Evolutionary conservation across 192 early-diverging fungal genomes (phyloP), one percentile per base, ranked within the genome.

Genomic region (Coemansia sp.): DNA sequence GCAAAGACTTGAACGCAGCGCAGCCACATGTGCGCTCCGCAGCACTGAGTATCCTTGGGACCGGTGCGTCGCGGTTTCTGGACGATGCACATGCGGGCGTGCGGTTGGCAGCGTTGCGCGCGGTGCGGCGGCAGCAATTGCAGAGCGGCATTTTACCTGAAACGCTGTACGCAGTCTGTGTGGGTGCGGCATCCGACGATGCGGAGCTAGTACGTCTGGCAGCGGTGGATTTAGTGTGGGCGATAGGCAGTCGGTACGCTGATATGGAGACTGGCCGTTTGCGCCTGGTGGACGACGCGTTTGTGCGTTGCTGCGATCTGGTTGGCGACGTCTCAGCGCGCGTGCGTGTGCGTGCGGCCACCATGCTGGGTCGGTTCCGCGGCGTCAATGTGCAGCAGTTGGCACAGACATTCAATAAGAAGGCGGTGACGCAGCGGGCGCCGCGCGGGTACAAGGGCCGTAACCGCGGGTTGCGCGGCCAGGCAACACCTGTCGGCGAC

Each of bases 251-350:
- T 15, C 53, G 76, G 28, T 79, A 83, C 26, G 70, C 80, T 1
- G 62, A 79, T n/a, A n/a, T n/a, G n/a, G n/a, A n/a, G n/a, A n/a
- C n/a, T n/a, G n/a, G n/a, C n/a, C n/a, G n/a, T n/a, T n/a, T 22
- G 71, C 53, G 81, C 10, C 53, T 85, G 10, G 69, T 84, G 4
- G 83, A 90, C 53, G 88, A 92, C 61, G 86, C 90, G 17, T 90
- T 92, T 60, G 78, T 86, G 25, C 83, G 84, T 64, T 70, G 86
- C n/a, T 92, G 90, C 57, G 88, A 92, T 59, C 83, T 90, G 79
- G 81, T 90, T 30, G 88, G 87, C 50, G 90, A 92, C 58, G 69
- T 75, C 27, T 84, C 85, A 85, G 43, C 87, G 87, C 56, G 90
- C 90, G 2, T 87, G 85, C 53, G 70, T 80, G 1, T n/a, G n/a